Conservation (phyloP, 2,329 filamentous ascomycete species). For the Clarireedia homoeocarpa region DNA sequence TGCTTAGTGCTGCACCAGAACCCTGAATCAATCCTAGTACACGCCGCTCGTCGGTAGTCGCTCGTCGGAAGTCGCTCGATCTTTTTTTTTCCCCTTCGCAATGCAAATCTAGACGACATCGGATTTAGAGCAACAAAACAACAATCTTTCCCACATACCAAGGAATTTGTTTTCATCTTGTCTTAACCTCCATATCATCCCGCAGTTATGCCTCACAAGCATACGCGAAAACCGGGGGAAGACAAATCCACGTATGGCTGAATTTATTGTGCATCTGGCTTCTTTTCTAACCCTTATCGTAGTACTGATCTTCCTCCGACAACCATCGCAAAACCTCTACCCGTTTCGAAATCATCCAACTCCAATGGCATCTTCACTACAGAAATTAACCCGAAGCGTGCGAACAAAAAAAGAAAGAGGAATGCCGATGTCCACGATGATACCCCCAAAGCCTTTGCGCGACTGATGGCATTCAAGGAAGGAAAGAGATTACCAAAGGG, state of each 20-base stretch:
- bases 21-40: neutral
- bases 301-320: conserved; percentile 46
- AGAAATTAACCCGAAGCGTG: conserved; percentile 26
- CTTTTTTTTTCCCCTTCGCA: too few relatives aligned
- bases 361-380: conserved; percentile 31
- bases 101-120: neutral
- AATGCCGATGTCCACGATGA: conserved; percentile 49
- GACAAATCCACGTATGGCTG: conserved; percentile 45
- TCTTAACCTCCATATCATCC: neutral
- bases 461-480: conserved; percentile 68
- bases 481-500: conserved; percentile 55
- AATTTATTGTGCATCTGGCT: neutral
- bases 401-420: conserved; percentile 39
- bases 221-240: conserved; percentile 57
- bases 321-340: conserved; percentile 50
- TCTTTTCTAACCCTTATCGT: conserved; percentile 21
- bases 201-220: conserved; percentile 72
- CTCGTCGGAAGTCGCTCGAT: neutral
- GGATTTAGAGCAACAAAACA: neutral
- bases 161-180: neutral
- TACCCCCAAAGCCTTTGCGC: conserved; percentile 78
- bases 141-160: neutral
- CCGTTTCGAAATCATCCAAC: conserved; percentile 39
- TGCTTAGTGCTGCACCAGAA: too few relatives aligned
- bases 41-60: neutral